Conservation (phyloP, 1,284 basidiomycete species). For the Moesziomyces sp. region DNA sequence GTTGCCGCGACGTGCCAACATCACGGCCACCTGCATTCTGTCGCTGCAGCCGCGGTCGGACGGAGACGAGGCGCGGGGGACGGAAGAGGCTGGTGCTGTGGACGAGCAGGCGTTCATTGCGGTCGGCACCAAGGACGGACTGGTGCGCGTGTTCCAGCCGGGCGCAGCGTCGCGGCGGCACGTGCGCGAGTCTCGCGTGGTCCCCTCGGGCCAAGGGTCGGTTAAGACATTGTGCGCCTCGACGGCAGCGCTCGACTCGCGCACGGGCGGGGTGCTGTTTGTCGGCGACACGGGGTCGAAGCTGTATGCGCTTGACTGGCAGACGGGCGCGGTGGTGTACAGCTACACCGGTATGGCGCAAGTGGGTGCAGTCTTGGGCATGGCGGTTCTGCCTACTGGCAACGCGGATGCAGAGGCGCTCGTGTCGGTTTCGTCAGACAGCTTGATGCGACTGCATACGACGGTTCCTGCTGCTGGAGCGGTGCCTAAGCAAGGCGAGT, state of each 20-base stretch:
- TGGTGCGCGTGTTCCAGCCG: slow-evolving; percentile 48
- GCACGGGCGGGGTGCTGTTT: slow-evolving; percentile 36
- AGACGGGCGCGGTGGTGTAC: slow-evolving; percentile 40
- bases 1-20: slow-evolving; percentile 51
- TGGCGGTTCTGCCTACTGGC: slow-evolving; percentile 19
- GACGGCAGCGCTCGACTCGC: slow-evolving; percentile 11
- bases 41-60: slow-evolving; percentile 4
- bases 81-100: neutral
- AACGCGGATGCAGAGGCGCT: slow-evolving; percentile 12
- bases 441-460: slow-evolving; percentile 21
- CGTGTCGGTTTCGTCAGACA: slow-evolving; percentile 37
- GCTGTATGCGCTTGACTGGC: slow-evolving; percentile 50
- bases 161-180: slow-evolving; percentile 22
- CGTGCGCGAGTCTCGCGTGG: slow-evolving; percentile 30
- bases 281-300: slow-evolving; percentile 52
- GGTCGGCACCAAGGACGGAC: slow-evolving; percentile 50
- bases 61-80: neutral
- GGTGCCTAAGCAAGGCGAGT: slow-evolving; percentile 21
- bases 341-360: slow-evolving; percentile 38
- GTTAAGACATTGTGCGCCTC: slow-evolving; percentile 42
- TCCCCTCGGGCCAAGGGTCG: slow-evolving; percentile 30
- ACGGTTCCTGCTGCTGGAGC: slow-evolving; percentile 19
- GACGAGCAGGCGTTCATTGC: slow-evolving; percentile 19
- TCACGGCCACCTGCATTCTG: slow-evolving; percentile 45
- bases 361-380: slow-evolving; percentile 25